Evolutionary conservation across 1,284 basidiomycete genomes (phyloP).

Genomic region (Leccinum pseudoinsigne): DNA sequence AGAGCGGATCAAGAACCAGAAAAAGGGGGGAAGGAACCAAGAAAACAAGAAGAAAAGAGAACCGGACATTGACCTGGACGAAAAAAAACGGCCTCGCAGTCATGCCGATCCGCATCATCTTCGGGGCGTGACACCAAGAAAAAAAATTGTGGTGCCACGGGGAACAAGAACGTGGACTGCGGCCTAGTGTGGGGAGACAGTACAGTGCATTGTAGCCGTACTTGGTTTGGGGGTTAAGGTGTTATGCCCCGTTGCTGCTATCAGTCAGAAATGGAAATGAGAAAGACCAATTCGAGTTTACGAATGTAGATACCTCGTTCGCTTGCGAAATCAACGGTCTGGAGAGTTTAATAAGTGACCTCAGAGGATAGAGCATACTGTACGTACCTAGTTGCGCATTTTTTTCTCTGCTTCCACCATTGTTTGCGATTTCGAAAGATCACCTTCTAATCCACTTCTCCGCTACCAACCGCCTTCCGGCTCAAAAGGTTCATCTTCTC

Average conservation of each 20-base stretch:
- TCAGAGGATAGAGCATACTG: neutral
- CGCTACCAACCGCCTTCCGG: conserved; percentile 43
- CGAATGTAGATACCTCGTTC: conserved; percentile 31
- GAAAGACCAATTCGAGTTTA: conserved; percentile 15
- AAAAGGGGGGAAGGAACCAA: neutral
- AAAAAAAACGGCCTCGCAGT: neutral
- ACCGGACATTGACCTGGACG: neutral
- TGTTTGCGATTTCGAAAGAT: conserved; percentile 35
- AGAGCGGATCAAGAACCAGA: neutral
- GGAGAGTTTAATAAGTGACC: neutral
- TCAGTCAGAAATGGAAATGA: neutral
- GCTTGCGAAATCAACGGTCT: conserved; percentile 26
- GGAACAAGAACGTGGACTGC: neutral
- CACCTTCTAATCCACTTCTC: conserved; percentile 40
- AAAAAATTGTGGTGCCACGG: neutral
- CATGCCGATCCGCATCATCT: neutral
- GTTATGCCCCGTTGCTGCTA: neutral
- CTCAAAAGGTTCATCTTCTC: conserved; percentile 47
- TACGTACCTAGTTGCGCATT: conserved; percentile 33
- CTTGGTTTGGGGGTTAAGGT: neutral
- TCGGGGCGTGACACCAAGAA: neutral
- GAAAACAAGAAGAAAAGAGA: neutral
- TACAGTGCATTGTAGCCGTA: neutral
- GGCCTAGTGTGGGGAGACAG: neutral
- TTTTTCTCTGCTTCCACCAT: conserved; percentile 40